phyloP scores from a whole-genome alignment of 148 eudicot genomes.

The Chenopodium formosanum region DNA sequence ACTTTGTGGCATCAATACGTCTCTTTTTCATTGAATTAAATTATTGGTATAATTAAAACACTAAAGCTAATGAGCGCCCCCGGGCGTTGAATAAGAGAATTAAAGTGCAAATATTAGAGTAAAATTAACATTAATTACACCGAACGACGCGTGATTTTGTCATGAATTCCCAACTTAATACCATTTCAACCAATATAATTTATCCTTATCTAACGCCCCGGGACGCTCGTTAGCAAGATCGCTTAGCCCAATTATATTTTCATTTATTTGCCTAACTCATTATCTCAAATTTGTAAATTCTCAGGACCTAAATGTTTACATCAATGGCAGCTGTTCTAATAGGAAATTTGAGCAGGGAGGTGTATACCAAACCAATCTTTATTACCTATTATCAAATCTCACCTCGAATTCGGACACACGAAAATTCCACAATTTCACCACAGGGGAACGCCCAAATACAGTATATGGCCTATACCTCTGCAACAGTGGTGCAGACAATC shows the following conservation, averaged over 20 bases:
- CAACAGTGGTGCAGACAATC: background rate
- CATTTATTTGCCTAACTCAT: background rate
- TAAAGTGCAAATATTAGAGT: too few relatives aligned
- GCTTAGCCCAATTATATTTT: background rate
- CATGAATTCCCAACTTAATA: too few relatives aligned
- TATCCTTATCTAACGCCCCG: too few relatives aligned
- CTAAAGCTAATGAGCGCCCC: too few relatives aligned
- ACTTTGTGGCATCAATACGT: too few relatives aligned
- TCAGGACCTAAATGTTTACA: background rate
- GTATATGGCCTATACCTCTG: slow-evolving; percentile 30
- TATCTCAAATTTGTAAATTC: slow-evolving; percentile 1
- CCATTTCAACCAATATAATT: too few relatives aligned
- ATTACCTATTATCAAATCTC: slow-evolving; percentile 22
- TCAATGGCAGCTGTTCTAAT: slow-evolving; percentile 15
- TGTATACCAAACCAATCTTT: slow-evolving; percentile 15
- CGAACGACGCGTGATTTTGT: too few relatives aligned
- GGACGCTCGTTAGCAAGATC: too few relatives aligned
- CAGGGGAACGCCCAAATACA: slow-evolving; percentile 12
- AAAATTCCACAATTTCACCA: slow-evolving; percentile 6
- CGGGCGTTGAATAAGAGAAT: too few relatives aligned
- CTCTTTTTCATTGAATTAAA: too few relatives aligned
- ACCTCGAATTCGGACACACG: slow-evolving; percentile 6
- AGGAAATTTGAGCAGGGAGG: slow-evolving; percentile 8
- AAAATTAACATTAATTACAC: too few relatives aligned
- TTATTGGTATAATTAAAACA: too few relatives aligned